Conservation (phyloP, 2,329 filamentous ascomycete genomes). For the Penicillium paneum region DNA sequence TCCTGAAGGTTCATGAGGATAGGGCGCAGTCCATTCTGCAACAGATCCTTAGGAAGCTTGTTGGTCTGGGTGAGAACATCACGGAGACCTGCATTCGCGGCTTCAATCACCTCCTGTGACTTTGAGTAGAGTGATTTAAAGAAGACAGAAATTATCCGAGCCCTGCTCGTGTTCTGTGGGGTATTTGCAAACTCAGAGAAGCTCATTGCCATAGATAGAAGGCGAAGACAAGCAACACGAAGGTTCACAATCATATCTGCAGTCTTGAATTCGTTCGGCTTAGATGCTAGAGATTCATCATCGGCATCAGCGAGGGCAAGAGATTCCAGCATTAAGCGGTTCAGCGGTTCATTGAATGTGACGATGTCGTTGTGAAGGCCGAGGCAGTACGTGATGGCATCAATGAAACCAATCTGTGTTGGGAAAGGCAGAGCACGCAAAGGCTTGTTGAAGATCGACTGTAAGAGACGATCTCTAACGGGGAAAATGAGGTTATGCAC, state of each 20-base stretch:
- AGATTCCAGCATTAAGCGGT: slow-evolving; percentile 87
- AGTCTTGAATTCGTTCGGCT: slow-evolving; percentile 91
- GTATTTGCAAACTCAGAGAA: slow-evolving; percentile 87
- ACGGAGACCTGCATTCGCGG: slow-evolving; percentile 85
- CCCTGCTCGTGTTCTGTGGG: slow-evolving; percentile 60
- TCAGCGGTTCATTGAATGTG: slow-evolving; percentile 86
- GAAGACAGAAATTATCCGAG: slow-evolving; percentile 84
- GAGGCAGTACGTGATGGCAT: slow-evolving; percentile 94
- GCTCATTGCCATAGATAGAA: slow-evolving; percentile 87
- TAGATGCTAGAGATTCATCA: slow-evolving; percentile 87
- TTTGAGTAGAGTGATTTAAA: slow-evolving; percentile 97
- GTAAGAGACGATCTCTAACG: slow-evolving; percentile 83
- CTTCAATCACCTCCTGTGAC: slow-evolving; percentile 86
- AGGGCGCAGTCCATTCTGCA: slow-evolving; percentile 89
- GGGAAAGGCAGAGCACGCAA: slow-evolving; percentile 87
- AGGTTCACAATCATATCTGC: slow-evolving; percentile 90
- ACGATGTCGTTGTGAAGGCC: slow-evolving; percentile 85
- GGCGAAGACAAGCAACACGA: slow-evolving; percentile 86
- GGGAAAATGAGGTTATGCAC: slow-evolving; percentile 86
- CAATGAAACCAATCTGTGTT: slow-evolving; percentile 96
- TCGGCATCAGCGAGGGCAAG: slow-evolving; percentile 90
- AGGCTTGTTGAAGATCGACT: slow-evolving; percentile 92
- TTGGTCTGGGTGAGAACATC: slow-evolving; percentile 83
- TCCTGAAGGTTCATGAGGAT: slow-evolving; percentile 97
- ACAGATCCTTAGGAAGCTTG: slow-evolving; percentile 88